phyloP scores from a whole-genome alignment of 768 basidiomycete species.

The Cystobasidium tubakii region DNA sequence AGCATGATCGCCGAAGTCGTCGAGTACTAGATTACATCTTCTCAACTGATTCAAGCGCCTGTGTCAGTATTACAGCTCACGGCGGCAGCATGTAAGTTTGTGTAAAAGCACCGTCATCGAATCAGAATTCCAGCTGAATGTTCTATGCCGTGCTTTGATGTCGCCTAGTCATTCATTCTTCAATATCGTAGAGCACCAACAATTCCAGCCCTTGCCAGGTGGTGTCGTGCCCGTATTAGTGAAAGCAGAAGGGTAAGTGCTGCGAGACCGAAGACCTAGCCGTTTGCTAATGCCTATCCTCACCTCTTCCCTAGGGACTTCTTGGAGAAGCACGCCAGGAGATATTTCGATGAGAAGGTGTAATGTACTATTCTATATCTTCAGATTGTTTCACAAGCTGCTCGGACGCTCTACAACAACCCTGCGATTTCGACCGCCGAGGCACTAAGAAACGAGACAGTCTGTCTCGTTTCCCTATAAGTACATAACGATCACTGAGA shows the following conservation, averaged over 20 bases:
- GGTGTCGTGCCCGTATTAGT: conserved; percentile 45
- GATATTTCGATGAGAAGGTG: background rate
- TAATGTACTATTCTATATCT: background rate
- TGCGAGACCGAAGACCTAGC: no score
- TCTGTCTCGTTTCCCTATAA: no score
- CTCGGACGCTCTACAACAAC: background rate
- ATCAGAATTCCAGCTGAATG: no score
- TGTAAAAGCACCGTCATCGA: no score
- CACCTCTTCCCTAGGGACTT: background rate
- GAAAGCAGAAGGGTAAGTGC: conserved; percentile 7
- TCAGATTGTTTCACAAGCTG: background rate
- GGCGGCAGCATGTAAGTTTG: conserved; percentile 42
- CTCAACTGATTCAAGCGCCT: conserved; percentile 39
- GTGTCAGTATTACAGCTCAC: conserved; percentile 47
- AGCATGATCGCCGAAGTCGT: conserved; percentile 42
- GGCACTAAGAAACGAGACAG: no score
- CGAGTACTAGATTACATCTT: conserved; percentile 44
- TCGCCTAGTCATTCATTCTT: conserved; percentile 38
- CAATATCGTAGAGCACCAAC: conserved; percentile 41
- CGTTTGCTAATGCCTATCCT: no score
- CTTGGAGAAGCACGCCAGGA: background rate
- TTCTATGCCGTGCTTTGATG: background rate
- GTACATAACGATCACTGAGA: no score
- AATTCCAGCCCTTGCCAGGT: conserved; percentile 41
- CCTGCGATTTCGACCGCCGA: no score